Base-by-base conservation (phyloP, 2,329 filamentous ascomycete species). In the Trichoderma sp. region DNA sequence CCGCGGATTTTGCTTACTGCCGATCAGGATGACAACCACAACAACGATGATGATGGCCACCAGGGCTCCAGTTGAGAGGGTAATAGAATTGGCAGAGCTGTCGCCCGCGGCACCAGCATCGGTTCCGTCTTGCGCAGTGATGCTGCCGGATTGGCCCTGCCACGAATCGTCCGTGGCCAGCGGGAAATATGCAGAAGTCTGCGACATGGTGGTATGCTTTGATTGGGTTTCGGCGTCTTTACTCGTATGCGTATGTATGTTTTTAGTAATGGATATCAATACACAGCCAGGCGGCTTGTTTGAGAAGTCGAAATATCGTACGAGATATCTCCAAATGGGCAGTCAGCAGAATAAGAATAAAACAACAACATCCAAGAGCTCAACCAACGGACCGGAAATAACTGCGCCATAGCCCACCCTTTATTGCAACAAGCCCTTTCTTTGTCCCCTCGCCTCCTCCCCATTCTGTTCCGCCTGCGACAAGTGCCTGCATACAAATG, bases 11-110 rank as follows among this genome's bases (percentile, higher is more conserved):
- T 28, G 79, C 88, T 79, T 84, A 95, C 93, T 88, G 80, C 92
- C 92, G 72, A 92, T 82, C 20, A 94, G 83, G 43, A 89, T 86
- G 9, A 93, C 89, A 13, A 88, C 79, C 11, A 88, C 88, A 6
- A 94, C 92, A 4, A 94, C 88, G 13, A 93, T 85, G 70, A 93
- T 90, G 75, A 96, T 94, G 62, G 92, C 92, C 71, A 93, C 86
- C 76, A 94, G 84, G 15, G 87, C 93, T 23, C 91, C 91, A 47
- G 85, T 88, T 2, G 91, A 93, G 26, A 96, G 81, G 47, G 84
- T 84, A 75, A 92, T 86, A 17, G 86, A 88, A 73, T 77, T 79
- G 6, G 88, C 87, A 26, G 85, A 85, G 73, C 86, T 88, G 17
- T 85, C 81, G 20, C 93, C 92, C 47, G 88, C 87, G 17, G 92